Base-by-base conservation (phyloP, 305 asterid genomes). In the Rubia tinctorum region DNA sequence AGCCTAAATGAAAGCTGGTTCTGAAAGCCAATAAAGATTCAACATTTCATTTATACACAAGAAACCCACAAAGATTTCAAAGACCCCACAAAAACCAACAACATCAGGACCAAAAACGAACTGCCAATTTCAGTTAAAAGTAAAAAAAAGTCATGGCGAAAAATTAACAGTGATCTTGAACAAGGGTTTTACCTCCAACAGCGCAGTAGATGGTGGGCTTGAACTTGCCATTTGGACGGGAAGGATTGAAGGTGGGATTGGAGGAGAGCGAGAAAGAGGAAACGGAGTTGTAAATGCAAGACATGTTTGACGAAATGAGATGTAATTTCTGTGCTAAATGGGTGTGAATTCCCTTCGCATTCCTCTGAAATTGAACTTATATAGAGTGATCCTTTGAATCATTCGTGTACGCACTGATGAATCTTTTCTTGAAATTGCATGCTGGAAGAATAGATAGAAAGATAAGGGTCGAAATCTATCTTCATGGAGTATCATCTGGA, bases 111-210 rank as follows among this genome's bases (percentile, higher is more conserved):
- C 63, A 55, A 43, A 51, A 66, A 74, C 1, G 27, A 25, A 20
- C 23, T 5, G 59, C 23, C 25, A 51, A 59, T 18, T 47, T 22
- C 69, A 63, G 44, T 69, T 55, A 25, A 8, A 49, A 27, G 40
- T 22, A 68, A 25, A 62, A 0, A 0, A 51, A 17, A 64, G 12
- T 66, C 69, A 45, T 27, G 11, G 63, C 30, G 9, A 45, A 63
- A 27, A 60, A 74, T 40, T 14, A 10, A 8, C 20, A 1, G 18
- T 1, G 60, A 55, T 56, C 12, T 42, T 6, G 58, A 68, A 12
- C 64, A 34, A n/a, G 0, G 45, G 69, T 49, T 13, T 47, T 80
- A 83, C 86, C 86, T 83, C 81, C 82, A 10, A 73, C 76, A 6
- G 86, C 72, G 76, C 84, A 83, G 71, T 5, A 75, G 42, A 80